phyloP scores from a whole-genome alignment of 768 basidiomycete species.

The Serendipita vermifera region DNA sequence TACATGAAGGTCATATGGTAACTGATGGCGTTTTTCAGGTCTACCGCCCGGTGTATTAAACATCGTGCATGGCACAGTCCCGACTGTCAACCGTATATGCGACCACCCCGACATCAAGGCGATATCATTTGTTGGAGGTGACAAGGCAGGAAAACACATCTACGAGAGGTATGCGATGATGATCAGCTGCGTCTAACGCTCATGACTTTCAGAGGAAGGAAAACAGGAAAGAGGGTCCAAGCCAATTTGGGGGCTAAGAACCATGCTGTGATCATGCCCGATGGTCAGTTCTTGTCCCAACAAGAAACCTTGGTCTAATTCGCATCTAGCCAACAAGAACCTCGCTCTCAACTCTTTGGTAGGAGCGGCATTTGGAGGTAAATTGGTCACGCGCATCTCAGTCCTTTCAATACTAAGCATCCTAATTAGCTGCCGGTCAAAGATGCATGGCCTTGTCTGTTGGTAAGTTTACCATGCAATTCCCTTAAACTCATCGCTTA shows the following conservation, averaged over 20 bases:
- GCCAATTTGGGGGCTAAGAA: conserved; percentile 95
- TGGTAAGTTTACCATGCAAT: conserved; percentile 33
- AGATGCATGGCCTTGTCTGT: conserved; percentile 96
- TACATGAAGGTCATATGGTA: conserved; percentile 23
- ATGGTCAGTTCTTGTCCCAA: conserved; percentile 42
- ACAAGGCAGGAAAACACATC: conserved; percentile 86
- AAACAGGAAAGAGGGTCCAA: conserved; percentile 81
- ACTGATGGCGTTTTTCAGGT: conserved; percentile 18
- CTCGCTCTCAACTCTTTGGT: conserved; percentile 81
- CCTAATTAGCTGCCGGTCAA: conserved; percentile 66
- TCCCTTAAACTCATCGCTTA: too few relatives aligned
- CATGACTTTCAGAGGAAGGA: conserved; percentile 41
- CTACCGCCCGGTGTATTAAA: conserved; percentile 83
- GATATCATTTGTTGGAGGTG: conserved; percentile 92
- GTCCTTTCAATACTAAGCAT: conserved; percentile 25
- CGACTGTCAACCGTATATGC: conserved; percentile 88
- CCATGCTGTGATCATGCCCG: conserved; percentile 85
- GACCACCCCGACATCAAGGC: conserved; percentile 86
- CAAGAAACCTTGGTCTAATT: not conserved
- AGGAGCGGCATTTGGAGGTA: conserved; percentile 76
- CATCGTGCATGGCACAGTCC: conserved; percentile 78
- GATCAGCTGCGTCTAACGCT: conserved; percentile 11
- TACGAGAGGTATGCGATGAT: conserved; percentile 50
- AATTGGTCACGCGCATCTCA: conserved; percentile 18
- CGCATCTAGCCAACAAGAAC: conserved; percentile 63